Percentiles rank a stretch among this genome's conserved stretches.
phyloP scores from a whole-genome alignment of 2,329 filamentous ascomycete species.

The Metarhizium rileyi region DNA sequence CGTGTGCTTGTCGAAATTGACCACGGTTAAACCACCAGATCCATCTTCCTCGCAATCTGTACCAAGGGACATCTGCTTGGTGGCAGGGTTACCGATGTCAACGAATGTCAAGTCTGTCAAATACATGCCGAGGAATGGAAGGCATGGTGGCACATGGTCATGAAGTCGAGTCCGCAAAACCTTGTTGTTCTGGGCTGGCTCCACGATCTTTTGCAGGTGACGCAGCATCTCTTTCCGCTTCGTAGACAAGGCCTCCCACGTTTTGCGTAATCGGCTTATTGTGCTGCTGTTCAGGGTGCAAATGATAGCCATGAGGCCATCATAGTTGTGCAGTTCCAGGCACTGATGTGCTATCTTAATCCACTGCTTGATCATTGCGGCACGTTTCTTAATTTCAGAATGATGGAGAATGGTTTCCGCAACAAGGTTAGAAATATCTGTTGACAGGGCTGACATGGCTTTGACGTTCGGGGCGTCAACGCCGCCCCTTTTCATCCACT shows the following conservation, averaged over 20 bases:
- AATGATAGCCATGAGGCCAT: slow-evolving; percentile 93
- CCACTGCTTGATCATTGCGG: slow-evolving; percentile 91
- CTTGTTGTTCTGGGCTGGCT: slow-evolving; percentile 85
- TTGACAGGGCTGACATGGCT: slow-evolving; percentile 87
- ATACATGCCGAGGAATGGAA: slow-evolving; percentile 94
- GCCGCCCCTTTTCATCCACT: slow-evolving; percentile 86
- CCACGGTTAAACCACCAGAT: slow-evolving; percentile 61
- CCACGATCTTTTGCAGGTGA: slow-evolving; percentile 71
- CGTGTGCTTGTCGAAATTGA: slow-evolving; percentile 97
- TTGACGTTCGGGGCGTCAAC: slow-evolving; percentile 80
- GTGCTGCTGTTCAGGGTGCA: slow-evolving; percentile 89
- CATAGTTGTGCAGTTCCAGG: slow-evolving; percentile 87
- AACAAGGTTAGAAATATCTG: slow-evolving; percentile 84
- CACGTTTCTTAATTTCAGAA: slow-evolving; percentile 87
- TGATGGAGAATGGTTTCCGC: slow-evolving; percentile 84
- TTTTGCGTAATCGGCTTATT: slow-evolving; percentile 77
- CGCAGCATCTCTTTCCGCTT: slow-evolving; percentile 77
- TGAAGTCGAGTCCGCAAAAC: slow-evolving; percentile 74
- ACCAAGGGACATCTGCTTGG: slow-evolving; percentile 54
- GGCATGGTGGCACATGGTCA: slow-evolving; percentile 79
- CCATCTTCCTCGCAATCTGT: slow-evolving; percentile 47
- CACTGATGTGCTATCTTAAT: slow-evolving; percentile 87
- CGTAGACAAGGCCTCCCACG: slow-evolving; percentile 79
- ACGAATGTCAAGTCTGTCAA: slow-evolving; percentile 94
- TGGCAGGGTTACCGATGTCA: slow-evolving; percentile 84